Evolutionary conservation across 192 early-diverging fungal genomes (phyloP).

Genomic region (Entomortierella beljakovae): DNA sequence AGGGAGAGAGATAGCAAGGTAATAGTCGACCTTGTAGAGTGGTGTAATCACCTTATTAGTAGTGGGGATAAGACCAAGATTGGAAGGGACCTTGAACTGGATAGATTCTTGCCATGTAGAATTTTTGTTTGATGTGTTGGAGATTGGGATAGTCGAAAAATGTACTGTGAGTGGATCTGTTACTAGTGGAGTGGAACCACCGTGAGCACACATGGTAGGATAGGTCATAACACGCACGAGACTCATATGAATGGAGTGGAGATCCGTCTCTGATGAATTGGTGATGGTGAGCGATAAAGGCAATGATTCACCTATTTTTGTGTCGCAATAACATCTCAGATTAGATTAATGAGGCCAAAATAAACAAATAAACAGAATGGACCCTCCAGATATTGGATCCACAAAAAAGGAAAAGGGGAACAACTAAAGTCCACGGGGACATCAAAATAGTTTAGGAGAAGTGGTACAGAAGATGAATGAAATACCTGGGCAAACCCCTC

Average conservation of each 20-base stretch:
- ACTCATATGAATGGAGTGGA: slow-evolving; percentile 26
- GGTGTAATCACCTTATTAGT: slow-evolving; percentile 50
- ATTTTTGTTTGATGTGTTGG: slow-evolving; percentile 28
- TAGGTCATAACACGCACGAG: slow-evolving; percentile 43
- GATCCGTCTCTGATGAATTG: slow-evolving; percentile 34
- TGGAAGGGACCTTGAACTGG: slow-evolving; percentile 33
- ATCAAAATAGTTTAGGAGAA: neutral
- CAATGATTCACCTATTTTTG: slow-evolving; percentile 31
- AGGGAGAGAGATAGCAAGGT: slow-evolving; percentile 31
- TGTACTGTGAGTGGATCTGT: slow-evolving; percentile 40
- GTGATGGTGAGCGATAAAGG: slow-evolving; percentile 35
- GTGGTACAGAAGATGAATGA: neutral
- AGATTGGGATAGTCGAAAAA: slow-evolving; percentile 20
- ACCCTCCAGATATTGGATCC: neutral
- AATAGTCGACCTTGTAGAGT: slow-evolving; percentile 45
- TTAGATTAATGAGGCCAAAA: too few relatives aligned
- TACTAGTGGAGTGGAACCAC: neutral
- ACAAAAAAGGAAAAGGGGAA: slow-evolving; percentile 15
- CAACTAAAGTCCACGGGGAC: slow-evolving; percentile 39
- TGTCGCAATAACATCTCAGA: too few relatives aligned
- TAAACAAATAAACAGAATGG: slow-evolving; percentile 1
- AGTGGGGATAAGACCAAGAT: slow-evolving; percentile 42
- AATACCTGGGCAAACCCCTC: slow-evolving; percentile 45
- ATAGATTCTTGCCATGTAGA: slow-evolving; percentile 33
- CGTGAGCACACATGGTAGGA: slow-evolving; percentile 1